phyloP scores from a whole-genome alignment of 805 yeast species.

The Saccharomycopsis guyanensis region DNA sequence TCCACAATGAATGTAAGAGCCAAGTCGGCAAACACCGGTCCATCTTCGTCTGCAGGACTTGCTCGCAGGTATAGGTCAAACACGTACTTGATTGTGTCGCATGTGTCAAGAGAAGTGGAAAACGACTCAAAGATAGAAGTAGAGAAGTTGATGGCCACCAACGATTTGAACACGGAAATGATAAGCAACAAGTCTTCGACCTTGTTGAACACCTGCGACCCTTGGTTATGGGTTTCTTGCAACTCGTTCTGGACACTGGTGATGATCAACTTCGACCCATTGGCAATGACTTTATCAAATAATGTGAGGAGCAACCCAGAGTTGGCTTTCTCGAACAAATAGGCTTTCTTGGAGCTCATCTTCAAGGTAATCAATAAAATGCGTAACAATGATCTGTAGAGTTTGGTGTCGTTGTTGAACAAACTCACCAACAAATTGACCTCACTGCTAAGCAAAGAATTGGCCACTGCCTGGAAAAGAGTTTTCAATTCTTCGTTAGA shows the following conservation, averaged over 20 bases:
- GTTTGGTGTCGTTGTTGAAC: slow-evolving; percentile 31
- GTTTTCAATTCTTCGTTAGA: slow-evolving; percentile 21
- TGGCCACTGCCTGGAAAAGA: slow-evolving; percentile 30
- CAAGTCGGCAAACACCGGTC: slow-evolving; percentile 65
- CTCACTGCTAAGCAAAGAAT: slow-evolving; percentile 41
- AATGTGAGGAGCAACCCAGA: slow-evolving; percentile 47
- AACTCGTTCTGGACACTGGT: slow-evolving; percentile 53
- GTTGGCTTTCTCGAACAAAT: slow-evolving; percentile 35
- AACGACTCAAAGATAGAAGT: slow-evolving; percentile 40
- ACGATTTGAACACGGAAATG: slow-evolving; percentile 54
- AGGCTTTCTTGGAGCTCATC: slow-evolving; percentile 35
- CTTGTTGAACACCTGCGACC: slow-evolving; percentile 36
- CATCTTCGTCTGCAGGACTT: slow-evolving; percentile 52
- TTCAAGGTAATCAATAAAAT: slow-evolving; percentile 43
- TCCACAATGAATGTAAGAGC: slow-evolving; percentile 63
- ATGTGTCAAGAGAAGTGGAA: slow-evolving; percentile 44
- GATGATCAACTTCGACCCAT: slow-evolving; percentile 54
- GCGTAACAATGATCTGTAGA: slow-evolving; percentile 56
- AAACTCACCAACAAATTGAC: slow-evolving; percentile 41
- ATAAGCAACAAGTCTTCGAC: slow-evolving; percentile 60
- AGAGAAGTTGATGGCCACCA: slow-evolving; percentile 43
- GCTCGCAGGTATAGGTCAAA: slow-evolving; percentile 62
- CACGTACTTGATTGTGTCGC: slow-evolving; percentile 55
- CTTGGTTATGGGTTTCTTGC: background rate
- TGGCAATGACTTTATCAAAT: slow-evolving; percentile 56